A percentile compares a stretch with the other conserved stretches of the same genome.
Conservation (phyloP, 2,329 filamentous ascomycete genomes). For the Purpureocillium takamizusanense region DNA sequence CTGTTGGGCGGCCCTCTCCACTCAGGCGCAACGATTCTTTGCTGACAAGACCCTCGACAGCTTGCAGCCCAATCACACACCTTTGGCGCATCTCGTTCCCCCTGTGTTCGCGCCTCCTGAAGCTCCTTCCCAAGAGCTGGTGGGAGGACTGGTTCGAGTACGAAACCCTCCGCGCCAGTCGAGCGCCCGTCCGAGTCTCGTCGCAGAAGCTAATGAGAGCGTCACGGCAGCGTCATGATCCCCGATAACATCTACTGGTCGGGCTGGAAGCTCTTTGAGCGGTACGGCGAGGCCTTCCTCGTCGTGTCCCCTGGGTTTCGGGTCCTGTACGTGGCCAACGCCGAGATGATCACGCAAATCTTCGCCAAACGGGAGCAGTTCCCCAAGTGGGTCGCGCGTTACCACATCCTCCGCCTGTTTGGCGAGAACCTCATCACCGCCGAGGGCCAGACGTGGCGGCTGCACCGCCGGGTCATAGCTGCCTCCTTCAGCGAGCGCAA, state of each 20-base stretch:
- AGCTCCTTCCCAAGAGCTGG: constrained; percentile 41
- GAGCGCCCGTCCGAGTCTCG: no score
- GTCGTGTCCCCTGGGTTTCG: constrained; percentile 49
- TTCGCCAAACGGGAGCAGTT: constrained; percentile 60
- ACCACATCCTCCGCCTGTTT: constrained; percentile 36
- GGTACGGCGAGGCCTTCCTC: constrained; percentile 55
- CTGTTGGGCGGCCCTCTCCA: no score
- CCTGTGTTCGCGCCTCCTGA: constrained; percentile 47
- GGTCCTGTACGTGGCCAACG: constrained; percentile 48
- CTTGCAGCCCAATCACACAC: constrained; percentile 38
- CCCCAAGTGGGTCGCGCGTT: constrained; percentile 33
- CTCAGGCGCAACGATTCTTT: no score
- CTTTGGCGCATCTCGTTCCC: constrained; percentile 46
- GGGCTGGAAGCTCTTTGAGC: constrained; percentile 47
- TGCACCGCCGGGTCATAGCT: constrained; percentile 63
- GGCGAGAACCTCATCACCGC: constrained; percentile 64
- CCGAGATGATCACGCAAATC: constrained; percentile 58
- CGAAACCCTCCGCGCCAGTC: constrained; percentile 14
- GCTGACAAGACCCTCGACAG: constrained; percentile 25
- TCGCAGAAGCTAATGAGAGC: constrained; percentile 5
- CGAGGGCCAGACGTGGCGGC: constrained; percentile 61
- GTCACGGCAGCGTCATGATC: constrained; percentile 35
- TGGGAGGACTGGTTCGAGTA: constrained; percentile 54
- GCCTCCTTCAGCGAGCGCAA: constrained; percentile 72
- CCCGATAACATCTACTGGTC: constrained; percentile 52